Percentiles rank a stretch among this genome's conserved stretches.
Conservation (phyloP, 73 alveolate species). For the Uronychia binucleata region DNA sequence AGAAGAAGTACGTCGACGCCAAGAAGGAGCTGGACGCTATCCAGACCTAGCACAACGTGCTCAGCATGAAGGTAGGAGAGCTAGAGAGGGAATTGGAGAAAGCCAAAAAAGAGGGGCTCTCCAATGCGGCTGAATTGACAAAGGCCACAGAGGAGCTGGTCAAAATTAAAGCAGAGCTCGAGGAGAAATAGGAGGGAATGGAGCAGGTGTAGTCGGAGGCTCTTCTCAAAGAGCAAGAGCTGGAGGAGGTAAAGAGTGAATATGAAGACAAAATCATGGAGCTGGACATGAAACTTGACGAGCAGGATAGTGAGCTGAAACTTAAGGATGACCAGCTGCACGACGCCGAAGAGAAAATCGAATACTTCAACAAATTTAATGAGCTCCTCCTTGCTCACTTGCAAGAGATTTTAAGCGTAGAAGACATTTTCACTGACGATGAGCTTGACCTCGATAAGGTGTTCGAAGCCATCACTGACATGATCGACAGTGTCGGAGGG, state of each 20-base stretch:
- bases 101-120: not conserved
- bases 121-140: not conserved
- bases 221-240: not conserved
- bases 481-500: not conserved
- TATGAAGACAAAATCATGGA: not conserved
- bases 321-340: not conserved
- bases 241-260: not conserved
- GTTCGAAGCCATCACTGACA: not conserved
- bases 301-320: not conserved
- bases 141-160: not conserved
- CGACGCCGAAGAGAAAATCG: not conserved
- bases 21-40: not conserved
- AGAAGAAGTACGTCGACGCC: not conserved
- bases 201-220: not conserved
- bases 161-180: not conserved
- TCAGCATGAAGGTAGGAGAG: not conserved
- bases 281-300: not conserved
- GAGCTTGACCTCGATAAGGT: not conserved
- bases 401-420: not conserved
- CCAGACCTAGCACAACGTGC: not conserved
- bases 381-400: not conserved
- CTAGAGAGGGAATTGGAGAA: not conserved
- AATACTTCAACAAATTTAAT: not conserved
- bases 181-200: not conserved
- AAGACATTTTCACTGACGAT: not conserved